Conservation (phyloP, 371 early-diverging fungal species). For the Lichtheimia hyalospora region DNA sequence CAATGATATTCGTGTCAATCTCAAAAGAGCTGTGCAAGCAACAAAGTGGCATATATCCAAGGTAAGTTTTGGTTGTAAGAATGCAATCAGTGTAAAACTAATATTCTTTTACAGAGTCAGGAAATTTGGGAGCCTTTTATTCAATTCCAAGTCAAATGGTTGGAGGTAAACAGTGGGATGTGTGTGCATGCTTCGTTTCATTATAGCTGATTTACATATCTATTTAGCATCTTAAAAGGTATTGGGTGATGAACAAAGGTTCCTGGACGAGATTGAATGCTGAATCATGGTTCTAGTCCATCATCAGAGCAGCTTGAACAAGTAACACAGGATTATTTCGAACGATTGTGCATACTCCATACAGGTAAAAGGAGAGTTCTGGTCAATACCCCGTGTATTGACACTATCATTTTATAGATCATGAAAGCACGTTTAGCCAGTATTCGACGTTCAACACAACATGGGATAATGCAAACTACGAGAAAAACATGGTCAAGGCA, state of each 20-base stretch:
- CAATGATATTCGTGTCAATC: constrained; percentile 37
- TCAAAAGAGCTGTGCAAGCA: constrained; percentile 38
- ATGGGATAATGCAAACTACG: constrained; percentile 57
- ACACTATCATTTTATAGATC: constrained; percentile 21
- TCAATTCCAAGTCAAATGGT: constrained; percentile 49
- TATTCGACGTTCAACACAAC: constrained; percentile 69
- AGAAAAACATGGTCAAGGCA: constrained; percentile 55
- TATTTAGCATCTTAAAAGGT: constrained; percentile 12
- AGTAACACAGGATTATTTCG: constrained; percentile 39
- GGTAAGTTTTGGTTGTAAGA: constrained; percentile 13
- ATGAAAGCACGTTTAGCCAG: constrained; percentile 62
- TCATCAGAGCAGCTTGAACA: constrained; percentile 21
- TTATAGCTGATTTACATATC: constrained; percentile 2
- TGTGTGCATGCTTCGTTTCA: background rate
- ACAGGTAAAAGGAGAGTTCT: constrained; percentile 19
- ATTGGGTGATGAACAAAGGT: background rate
- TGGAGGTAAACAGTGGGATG: constrained; percentile 23
- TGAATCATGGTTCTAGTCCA: background rate
- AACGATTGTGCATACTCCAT: constrained; percentile 54
- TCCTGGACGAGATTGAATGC: background rate
- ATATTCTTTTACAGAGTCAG: constrained; percentile 42
- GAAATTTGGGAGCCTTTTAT: constrained; percentile 54
- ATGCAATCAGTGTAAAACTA: background rate
- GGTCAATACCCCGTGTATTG: background rate
- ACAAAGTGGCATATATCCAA: constrained; percentile 49